Evolutionary conservation across 2,329 filamentous ascomycete genomes (phyloP), one percentile per base, ranked within the genome.

Genomic region (Penicillium sp.): DNA sequence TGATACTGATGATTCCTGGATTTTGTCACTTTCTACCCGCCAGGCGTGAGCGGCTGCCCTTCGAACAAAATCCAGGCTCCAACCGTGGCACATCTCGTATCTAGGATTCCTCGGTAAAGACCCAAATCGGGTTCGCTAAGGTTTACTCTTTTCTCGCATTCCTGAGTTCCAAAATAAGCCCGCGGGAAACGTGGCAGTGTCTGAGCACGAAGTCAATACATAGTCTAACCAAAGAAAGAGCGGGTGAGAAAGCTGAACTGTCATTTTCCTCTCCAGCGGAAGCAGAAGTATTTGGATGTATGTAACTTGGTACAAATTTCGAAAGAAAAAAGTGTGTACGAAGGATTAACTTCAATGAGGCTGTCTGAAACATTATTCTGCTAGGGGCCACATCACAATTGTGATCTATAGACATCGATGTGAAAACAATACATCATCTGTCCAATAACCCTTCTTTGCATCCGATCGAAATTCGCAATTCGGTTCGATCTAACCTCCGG

Each of bases 101-200:
- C 36, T 21, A 19, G 33, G 19, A 51, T 51, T 25, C 36, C 39
- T 55, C 47, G 46, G 29, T 45, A n/a, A 39, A 47, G 16, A 40
- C 23, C 36, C 4, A 39, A 21, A 15, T 41, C 33, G n/a, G 21
- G n/a, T 34, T 53, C 49, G 41, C 49, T 33, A 47, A 25, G 29
- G 2, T 29, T 47, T 31, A 56, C 41, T n/a, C 27, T 36, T 38
- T 47, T 47, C 25, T 19, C 36, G 6, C 49, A 56, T 56, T 56
- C 54, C 41, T 47, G 36, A 9, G 25, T 45, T 45, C 25, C 11
- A 23, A 53, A 43, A 36, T 54, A 40, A 49, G 44, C 16, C 21
- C 27, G 15, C 21, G 48, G 34, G 27, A 46, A 56, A 56, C 54
- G 54, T 56, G 52, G 52, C 38, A 50, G 29, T 43, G 34, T 53